Base-by-base conservation (phyloP, 1,284 basidiomycete genomes). In the Moesziomyces aphidis region DNA sequence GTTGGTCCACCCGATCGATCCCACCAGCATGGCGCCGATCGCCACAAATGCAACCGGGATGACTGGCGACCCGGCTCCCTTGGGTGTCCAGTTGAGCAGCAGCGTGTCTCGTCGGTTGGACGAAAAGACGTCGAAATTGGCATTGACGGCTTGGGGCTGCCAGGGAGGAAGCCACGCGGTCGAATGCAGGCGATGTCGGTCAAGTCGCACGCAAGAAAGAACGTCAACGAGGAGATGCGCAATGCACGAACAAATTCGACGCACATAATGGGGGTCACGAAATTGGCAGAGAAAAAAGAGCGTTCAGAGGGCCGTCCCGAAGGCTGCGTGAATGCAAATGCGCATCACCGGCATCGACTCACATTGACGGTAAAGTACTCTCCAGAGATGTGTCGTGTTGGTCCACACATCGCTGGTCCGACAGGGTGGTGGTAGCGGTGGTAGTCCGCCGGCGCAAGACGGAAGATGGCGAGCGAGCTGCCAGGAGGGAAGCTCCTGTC, bases 381-480 rank as follows among this genome's bases (percentile, higher is more conserved):
- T 42, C 86, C 87, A 15, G 80, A 55, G 46, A 87, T 86, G 45
- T 85, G 81, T 52, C 83, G 85, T 6, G 92, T 87, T 61, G 89
- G 86, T 2, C 85, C 87, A 9, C 85, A 76, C 31, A 86, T 87
- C 23, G 93, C 95, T 2, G 73, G 73, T 68, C 94, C 91, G 21
- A 96, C 93, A 0, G 95, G 94, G 0, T 90, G 91, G 83, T 98
- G 95, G 88, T 95, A 98, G 0, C 96, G 91, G 85, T 99, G 96
- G 82, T 99, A 99, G 83, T 94, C 93, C 22, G 90, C 89, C 0
- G 92, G 93, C 0, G 92, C 92, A n/a, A 93, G 88, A 31, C 91
- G 88, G 86, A 92, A 93, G 66, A 91, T 89, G 3, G 90, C 90
- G 1, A 93, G 76, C 31, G 73, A 75, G 63, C 73, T 75, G 55